These are phyloP conservation scores for Arabidopsis arenosa DNA, from an alignment of 345 rosid species.

Conservation along the genomic window DNA sequence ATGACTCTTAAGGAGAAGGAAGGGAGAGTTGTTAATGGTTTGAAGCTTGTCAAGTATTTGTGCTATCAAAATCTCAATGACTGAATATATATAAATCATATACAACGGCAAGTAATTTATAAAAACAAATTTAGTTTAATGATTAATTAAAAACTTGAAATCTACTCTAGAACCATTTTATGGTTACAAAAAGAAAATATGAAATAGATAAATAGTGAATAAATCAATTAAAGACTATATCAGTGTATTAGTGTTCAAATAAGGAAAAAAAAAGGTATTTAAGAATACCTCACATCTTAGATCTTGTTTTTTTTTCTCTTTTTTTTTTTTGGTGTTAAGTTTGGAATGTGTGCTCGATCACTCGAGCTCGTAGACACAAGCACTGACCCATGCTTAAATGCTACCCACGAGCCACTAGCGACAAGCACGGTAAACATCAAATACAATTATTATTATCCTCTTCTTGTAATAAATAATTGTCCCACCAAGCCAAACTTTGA, in stretches of 20 bases:
- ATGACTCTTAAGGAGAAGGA: not conserved
- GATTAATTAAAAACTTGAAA: too few species aligned
- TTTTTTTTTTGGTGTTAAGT: not conserved
- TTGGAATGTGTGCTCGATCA: conserved; percentile 1
- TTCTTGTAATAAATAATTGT: not conserved
- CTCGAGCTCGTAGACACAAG: not conserved
- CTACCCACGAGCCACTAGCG: conserved; percentile 23
- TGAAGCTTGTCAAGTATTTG: not conserved
- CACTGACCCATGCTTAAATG: conserved; percentile 18
- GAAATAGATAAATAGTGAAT: not conserved
- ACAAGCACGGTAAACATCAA: not conserved
- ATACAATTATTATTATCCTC: not conserved
- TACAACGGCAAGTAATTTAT: too few species aligned
- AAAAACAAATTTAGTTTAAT: too few species aligned
- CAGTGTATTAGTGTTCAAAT: too few species aligned
- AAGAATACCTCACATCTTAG: not conserved
- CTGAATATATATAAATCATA: not conserved
- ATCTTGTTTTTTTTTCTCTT: not conserved
- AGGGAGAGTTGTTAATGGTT: not conserved
- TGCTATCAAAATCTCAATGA: not conserved
- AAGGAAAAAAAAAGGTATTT: conserved; percentile 6
- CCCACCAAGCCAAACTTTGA: not conserved
- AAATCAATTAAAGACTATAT: too few species aligned
- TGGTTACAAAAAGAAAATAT: too few species aligned
- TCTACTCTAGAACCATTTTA: too few species aligned